Evolutionary conservation across 208 protist genomes (phyloP).

Genomic region (Trypanosoma boissoni): DNA sequence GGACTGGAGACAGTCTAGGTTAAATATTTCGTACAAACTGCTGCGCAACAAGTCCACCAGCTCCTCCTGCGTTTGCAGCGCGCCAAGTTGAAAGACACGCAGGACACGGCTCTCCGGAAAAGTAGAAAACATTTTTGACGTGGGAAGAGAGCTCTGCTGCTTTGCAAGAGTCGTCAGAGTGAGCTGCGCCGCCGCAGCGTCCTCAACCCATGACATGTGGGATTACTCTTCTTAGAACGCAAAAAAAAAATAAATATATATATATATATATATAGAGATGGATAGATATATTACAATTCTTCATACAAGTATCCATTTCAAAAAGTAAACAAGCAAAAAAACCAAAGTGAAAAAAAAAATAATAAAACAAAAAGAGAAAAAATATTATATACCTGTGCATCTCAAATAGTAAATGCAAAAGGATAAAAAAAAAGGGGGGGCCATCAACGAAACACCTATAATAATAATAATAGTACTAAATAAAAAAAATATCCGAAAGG

Average conservation of each 20-base stretch:
- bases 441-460: too few relatives aligned
- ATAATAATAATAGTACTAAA: too few relatives aligned
- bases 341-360: not conserved
- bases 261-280: not conserved
- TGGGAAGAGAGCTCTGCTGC: conserved; percentile 66
- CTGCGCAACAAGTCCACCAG: conserved; percentile 72
- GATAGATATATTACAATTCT: not conserved
- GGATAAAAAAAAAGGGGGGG: conserved; percentile 21
- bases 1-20: conserved; percentile 53
- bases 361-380: conserved; percentile 18
- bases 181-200: conserved; percentile 62
- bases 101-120: conserved; percentile 76
- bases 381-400: not conserved
- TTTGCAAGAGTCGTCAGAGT: conserved; percentile 75
- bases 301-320: too few relatives aligned
- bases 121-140: conserved; percentile 64
- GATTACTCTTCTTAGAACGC: not conserved
- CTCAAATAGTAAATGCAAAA: conserved; percentile 8
- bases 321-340: not conserved
- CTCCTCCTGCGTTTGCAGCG: conserved; percentile 67
- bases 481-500: not conserved
- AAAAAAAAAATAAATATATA: conserved; percentile 15
- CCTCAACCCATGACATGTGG: conserved; percentile 59
- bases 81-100: conserved; percentile 81
- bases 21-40: conserved; percentile 62